These are phyloP conservation scores for Cytauxzoon felis DNA, from an alignment of 169 alveolate genomes.

Conservation along the genomic window DNA sequence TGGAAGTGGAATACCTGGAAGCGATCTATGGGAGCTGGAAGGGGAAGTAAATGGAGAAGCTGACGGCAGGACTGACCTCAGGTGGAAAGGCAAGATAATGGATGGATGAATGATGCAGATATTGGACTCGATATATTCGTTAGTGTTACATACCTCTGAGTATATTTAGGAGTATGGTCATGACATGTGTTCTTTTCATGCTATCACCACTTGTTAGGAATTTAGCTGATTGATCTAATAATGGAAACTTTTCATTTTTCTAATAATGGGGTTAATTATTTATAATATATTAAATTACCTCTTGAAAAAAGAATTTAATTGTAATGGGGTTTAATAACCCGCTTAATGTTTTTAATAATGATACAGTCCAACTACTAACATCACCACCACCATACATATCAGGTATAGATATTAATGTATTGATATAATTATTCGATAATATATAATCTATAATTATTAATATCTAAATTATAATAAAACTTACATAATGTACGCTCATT, in stretches of 20 bases:
- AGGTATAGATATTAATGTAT: slow-evolving; percentile 35
- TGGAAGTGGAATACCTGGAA: too few relatives aligned
- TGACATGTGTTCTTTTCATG: slow-evolving; percentile 59
- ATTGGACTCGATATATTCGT: too few relatives aligned
- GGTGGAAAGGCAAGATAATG: too few relatives aligned
- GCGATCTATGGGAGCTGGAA: too few relatives aligned
- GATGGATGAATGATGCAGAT: too few relatives aligned
- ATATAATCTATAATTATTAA: slow-evolving; percentile 21
- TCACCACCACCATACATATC: slow-evolving; percentile 55
- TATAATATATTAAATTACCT: background rate
- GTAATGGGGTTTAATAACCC: slow-evolving; percentile 39
- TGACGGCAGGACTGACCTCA: too few relatives aligned
- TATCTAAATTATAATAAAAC: background rate
- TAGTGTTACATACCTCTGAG: slow-evolving; percentile 31
- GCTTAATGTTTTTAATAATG: slow-evolving; percentile 51
- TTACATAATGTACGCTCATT: slow-evolving; percentile 39
- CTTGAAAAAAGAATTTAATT: slow-evolving; percentile 52
- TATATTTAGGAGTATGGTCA: slow-evolving; percentile 51
- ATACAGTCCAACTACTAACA: slow-evolving; percentile 61
- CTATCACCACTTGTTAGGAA: slow-evolving; percentile 51
- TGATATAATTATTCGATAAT: slow-evolving; percentile 52
- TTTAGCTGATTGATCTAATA: slow-evolving; percentile 40
- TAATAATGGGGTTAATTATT: background rate
- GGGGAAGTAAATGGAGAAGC: too few relatives aligned
- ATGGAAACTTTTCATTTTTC: slow-evolving; percentile 49